Conservation (phyloP, 805 yeast genomes). For the Starmerella floris region DNA sequence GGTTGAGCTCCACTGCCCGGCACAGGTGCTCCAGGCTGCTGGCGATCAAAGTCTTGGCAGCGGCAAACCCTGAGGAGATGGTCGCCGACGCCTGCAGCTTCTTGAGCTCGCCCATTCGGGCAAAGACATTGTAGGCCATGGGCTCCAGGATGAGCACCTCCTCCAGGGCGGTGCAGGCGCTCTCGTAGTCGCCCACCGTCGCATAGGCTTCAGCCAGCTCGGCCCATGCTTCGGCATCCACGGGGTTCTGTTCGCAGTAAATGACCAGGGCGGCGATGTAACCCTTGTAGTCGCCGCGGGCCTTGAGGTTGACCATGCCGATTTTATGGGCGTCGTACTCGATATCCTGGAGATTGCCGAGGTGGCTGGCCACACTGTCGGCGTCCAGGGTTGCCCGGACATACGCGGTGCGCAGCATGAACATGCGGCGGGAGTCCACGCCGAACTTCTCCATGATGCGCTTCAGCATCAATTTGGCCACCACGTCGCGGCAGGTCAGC, state of each 20-base stretch:
- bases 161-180: slow-evolving; percentile 52
- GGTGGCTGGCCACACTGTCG: slow-evolving; percentile 29
- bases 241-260: slow-evolving; percentile 50
- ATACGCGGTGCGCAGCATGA: slow-evolving; percentile 41
- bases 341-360: slow-evolving; percentile 19
- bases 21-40: slow-evolving; percentile 37
- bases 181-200: slow-evolving; percentile 46
- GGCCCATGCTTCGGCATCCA: slow-evolving; percentile 66
- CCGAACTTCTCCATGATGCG: slow-evolving; percentile 56
- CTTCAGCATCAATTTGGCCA: slow-evolving; percentile 56
- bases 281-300: slow-evolving; percentile 25
- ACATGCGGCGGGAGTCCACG: slow-evolving; percentile 41
- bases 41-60: slow-evolving; percentile 17
- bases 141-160: slow-evolving; percentile 63
- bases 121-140: slow-evolving; percentile 51
- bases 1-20: slow-evolving; percentile 66
- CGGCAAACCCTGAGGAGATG: slow-evolving; percentile 13
- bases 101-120: slow-evolving; percentile 45
- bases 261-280: slow-evolving; percentile 44
- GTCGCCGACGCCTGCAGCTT: slow-evolving; percentile 20
- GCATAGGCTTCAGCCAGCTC: slow-evolving; percentile 60
- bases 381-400: slow-evolving; percentile 41
- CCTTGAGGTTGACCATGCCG: slow-evolving; percentile 23
- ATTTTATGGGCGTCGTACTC: slow-evolving; percentile 25
- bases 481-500: slow-evolving; percentile 48